phyloP scores from a whole-genome alignment of 495 filamentous ascomycete genomes.

The Aspergillus bertholletiae region DNA sequence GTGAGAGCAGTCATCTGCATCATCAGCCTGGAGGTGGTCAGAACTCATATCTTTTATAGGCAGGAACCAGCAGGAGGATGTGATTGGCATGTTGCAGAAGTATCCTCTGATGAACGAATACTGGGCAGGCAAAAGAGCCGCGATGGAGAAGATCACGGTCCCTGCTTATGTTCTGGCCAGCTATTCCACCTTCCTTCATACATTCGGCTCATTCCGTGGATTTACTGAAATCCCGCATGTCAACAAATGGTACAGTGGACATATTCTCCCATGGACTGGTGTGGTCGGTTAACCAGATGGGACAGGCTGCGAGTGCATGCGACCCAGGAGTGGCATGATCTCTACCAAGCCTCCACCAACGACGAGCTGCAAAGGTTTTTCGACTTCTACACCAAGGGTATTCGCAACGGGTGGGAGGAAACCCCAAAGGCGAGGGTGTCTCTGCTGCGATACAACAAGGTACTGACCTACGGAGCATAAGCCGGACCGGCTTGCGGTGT shows the following conservation, averaged over 20 bases:
- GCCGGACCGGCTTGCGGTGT: too few relatives aligned
- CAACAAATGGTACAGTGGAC: neutral
- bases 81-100: neutral
- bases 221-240: neutral
- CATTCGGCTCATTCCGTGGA: neutral
- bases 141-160: conserved; percentile 14
- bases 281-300: too few relatives aligned
- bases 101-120: conserved; percentile 17
- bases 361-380: conserved; percentile 30
- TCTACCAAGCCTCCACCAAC: conserved; percentile 15
- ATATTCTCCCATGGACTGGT: too few relatives aligned
- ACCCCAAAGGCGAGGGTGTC: conserved; percentile 24
- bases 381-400: conserved; percentile 28
- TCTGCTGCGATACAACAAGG: conserved; percentile 14
- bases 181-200: conserved; percentile 5
- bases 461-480: too few relatives aligned
- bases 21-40: too few relatives aligned
- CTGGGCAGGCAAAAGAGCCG: conserved; percentile 22
- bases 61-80: neutral
- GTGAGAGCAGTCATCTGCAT: too few relatives aligned
- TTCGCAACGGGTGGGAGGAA: conserved; percentile 32
- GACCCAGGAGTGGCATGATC: conserved; percentile 33
- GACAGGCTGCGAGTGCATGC: conserved; percentile 29
- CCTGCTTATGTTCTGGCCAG: conserved; percentile 23
- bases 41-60: too few relatives aligned